Evolutionary conservation across 257 asterid species (phyloP), one percentile per base, ranked within the genome.

Genomic region (Cruciata laevipes): DNA sequence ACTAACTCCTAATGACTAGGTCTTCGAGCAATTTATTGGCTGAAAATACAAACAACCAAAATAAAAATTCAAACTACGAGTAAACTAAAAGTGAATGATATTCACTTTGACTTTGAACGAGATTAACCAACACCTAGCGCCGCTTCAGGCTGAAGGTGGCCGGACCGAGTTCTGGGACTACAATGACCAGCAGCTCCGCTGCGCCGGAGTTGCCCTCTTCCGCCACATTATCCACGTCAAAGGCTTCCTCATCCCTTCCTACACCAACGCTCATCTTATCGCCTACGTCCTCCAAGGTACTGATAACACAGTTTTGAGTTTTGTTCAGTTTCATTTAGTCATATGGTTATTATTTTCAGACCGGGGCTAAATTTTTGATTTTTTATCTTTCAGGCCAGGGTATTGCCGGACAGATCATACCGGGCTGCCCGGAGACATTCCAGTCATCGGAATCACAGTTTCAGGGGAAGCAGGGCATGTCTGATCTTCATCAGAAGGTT

Each of bases 381-480:
- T 3, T 7, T 20, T 27, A 4, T 5, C 5, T 13, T 47, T 58
- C 75, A 88, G 96, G 95, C 7, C 57, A 65, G 79, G 95, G 88
- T 3, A 60, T 78, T 20, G 42, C 69, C 3, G 93, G 91, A 40
- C 44, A 73, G 0, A 0, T 77, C 82, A 5, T 79, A 4, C 82
- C 95, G 35, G 95, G 96, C 13, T 86, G 96, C 71, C 88, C 96
- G 0, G 92, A 87, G 61, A 87, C 96, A 0, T 89, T 68, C 77
- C 91, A 83, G 31, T 76, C 92, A 0, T 78, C 91, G 0, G 86
- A 79, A 49, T 23, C 69, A 0, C 68, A 73, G 17, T 35, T 52
- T 16, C 75, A 64, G 4, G 61, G 73, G 61, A 66, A 79, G 14
- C 75, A 67, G 72, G 77, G 74, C 14, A 80, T 78, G 65, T 58